Evolutionary conservation across 129 eudicot genomes (phyloP).

Genomic region (Centrapalus pauciflorus): DNA sequence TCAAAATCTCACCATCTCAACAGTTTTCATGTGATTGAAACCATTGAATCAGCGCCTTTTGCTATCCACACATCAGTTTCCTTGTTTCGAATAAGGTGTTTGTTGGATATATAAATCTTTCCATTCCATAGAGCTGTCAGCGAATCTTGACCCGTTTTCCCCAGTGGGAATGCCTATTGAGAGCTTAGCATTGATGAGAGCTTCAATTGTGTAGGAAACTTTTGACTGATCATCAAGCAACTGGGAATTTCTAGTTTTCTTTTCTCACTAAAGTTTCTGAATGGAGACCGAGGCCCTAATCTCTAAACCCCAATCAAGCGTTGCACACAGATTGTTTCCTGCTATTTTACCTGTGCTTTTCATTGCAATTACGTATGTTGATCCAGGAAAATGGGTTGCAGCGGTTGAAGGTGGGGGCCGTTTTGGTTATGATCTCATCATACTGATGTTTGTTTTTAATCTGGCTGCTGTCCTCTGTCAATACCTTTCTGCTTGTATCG

Average conservation of each 20-base stretch:
- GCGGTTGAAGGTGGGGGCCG: conserved; percentile 81
- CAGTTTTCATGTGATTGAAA: conserved; percentile 31
- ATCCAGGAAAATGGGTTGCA: conserved; percentile 94
- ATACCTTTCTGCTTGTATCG: conserved; percentile 70
- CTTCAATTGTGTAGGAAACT: conserved; percentile 20
- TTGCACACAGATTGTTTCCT: conserved; percentile 37
- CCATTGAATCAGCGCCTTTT: not conserved
- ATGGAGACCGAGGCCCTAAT: conserved; percentile 50
- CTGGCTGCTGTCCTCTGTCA: conserved; percentile 73
- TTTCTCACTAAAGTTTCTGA: conserved; percentile 8
- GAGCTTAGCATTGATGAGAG: conserved; percentile 1
- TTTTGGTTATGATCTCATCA: conserved; percentile 52
- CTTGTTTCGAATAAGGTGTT: conserved; percentile 13
- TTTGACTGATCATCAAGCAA: conserved; percentile 12
- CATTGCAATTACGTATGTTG: conserved; percentile 66
- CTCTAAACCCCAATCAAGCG: conserved; percentile 29
- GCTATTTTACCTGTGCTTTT: conserved; percentile 62
- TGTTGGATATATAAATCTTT: conserved; percentile 12
- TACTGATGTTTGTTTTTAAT: conserved; percentile 54
- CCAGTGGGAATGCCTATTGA: not conserved
- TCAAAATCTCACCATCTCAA: conserved; percentile 26
- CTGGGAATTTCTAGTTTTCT: not conserved
- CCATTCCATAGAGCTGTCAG: not conserved
- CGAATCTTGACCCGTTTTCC: conserved; percentile 9
- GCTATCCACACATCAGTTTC: conserved; percentile 10